Evolutionary conservation across 306 rosid genomes (phyloP).

Genomic region (Aeschynomene evenia): DNA sequence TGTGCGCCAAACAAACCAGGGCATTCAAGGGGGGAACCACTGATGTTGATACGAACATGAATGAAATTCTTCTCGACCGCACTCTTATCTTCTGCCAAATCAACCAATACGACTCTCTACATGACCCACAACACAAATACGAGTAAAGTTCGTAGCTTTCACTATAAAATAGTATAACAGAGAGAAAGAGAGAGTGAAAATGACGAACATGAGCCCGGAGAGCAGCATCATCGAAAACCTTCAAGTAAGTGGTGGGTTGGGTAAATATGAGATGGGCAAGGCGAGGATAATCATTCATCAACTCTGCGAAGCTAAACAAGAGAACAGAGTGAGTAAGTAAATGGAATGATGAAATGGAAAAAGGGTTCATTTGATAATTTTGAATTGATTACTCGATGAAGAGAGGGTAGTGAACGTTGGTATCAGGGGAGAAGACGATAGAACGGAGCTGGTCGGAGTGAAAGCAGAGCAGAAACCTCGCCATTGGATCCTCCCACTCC

Average conservation of each 20-base stretch:
- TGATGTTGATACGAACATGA: constrained; percentile 69
- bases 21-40: constrained; percentile 80
- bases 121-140: constrained; percentile 24
- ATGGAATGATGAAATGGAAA: background rate
- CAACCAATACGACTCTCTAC: constrained; percentile 59
- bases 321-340: no score
- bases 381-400: constrained; percentile 44
- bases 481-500: constrained; percentile 41
- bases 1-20: constrained; percentile 53
- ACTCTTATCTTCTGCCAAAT: constrained; percentile 37
- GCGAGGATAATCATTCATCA: constrained; percentile 62
- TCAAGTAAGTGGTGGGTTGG: constrained; percentile 58
- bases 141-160: constrained; percentile 19
- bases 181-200: background rate
- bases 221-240: constrained; percentile 79
- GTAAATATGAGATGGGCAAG: constrained; percentile 60
- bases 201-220: constrained; percentile 65
- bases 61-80: constrained; percentile 56
- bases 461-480: constrained; percentile 50
- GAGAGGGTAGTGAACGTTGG: constrained; percentile 75
- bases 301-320: constrained; percentile 61
- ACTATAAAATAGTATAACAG: background rate
- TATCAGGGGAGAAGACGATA: constrained; percentile 57
- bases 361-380: background rate
- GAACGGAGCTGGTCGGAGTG: constrained; percentile 60